Conservation (phyloP, 768 basidiomycete genomes). For the Phlebiopsis gigantea region DNA sequence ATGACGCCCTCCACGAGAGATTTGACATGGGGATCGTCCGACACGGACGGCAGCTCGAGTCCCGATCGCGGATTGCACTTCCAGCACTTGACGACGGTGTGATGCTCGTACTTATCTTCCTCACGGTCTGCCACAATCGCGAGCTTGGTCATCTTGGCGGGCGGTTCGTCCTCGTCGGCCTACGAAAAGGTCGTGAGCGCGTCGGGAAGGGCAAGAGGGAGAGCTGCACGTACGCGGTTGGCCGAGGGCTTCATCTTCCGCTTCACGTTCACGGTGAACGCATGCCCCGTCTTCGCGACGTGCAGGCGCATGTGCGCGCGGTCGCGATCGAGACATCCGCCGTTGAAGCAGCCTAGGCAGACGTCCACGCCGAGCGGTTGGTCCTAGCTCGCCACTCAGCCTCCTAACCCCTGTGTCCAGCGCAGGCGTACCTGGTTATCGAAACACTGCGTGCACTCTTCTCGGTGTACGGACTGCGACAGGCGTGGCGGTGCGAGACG, state of each 20-base stretch:
- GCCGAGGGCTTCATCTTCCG: constrained; percentile 60
- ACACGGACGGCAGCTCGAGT: constrained; percentile 37
- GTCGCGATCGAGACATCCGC: constrained; percentile 63
- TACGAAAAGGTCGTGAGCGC: constrained; percentile 22
- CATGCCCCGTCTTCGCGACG: constrained; percentile 64
- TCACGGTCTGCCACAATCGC: constrained; percentile 84
- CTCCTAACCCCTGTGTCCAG: background rate
- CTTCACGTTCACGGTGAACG: constrained; percentile 75
- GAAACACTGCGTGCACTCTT: constrained; percentile 98
- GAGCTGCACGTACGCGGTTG: constrained; percentile 52
- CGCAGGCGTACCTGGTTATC: constrained; percentile 68
- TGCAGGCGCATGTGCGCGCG: constrained; percentile 77
- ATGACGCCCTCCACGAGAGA: constrained; percentile 63
- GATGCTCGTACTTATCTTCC: constrained; percentile 79
- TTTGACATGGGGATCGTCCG: constrained; percentile 39
- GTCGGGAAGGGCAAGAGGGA: background rate
- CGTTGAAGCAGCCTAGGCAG: constrained; percentile 92
- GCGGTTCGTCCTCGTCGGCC: constrained; percentile 77
- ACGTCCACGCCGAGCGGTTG: constrained; percentile 74
- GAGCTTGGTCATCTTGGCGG: constrained; percentile 83
- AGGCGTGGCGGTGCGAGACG: constrained; percentile 51
- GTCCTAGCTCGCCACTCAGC: constrained; percentile 45
- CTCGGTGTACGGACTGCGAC: constrained; percentile 74
- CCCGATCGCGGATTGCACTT: constrained; percentile 53
- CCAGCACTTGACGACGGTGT: constrained; percentile 71